A percentile compares a stretch with the other conserved stretches of the same genome.
These are phyloP conservation scores for Haplographium delicatum DNA, from an alignment of 495 filamentous ascomycete genomes.

Conservation along the genomic window DNA sequence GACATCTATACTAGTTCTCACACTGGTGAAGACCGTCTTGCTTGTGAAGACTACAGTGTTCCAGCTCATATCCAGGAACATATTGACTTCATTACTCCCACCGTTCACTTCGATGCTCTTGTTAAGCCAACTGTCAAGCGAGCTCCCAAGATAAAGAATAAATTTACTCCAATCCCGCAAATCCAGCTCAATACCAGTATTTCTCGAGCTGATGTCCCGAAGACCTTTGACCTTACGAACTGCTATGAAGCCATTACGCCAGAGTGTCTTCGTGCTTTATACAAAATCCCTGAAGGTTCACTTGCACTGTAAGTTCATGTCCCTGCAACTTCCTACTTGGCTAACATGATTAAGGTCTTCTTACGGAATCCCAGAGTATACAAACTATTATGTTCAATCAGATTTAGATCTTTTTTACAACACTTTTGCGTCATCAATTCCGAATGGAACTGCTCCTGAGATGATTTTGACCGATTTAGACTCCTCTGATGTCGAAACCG, in stretches of 20 bases:
- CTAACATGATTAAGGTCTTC: constrained; percentile 1
- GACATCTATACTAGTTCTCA: constrained; percentile 47
- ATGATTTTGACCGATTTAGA: constrained; percentile 8
- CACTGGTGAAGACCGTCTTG: constrained; percentile 32
- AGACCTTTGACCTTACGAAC: constrained; percentile 1
- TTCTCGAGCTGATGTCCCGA: constrained; percentile 6
- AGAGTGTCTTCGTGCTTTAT: constrained; percentile 11
- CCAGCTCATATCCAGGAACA: constrained; percentile 44
- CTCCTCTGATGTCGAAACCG: background rate
- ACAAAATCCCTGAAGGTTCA: constrained; percentile 1
- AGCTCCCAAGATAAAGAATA: background rate
- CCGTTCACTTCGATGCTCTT: constrained; percentile 12
- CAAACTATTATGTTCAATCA: constrained; percentile 3
- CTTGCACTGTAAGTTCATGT: constrained; percentile 2
- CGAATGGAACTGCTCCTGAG: background rate
- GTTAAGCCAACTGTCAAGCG: background rate
- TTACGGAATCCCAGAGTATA: constrained; percentile 5
- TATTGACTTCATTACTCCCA: constrained; percentile 48
- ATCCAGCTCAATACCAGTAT: background rate
- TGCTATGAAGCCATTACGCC: constrained; percentile 3
- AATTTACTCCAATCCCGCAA: background rate
- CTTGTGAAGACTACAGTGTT: constrained; percentile 39
- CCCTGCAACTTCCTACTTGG: background rate
- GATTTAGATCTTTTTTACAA: constrained; percentile 1
- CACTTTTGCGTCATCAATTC: background rate